phyloP scores from a whole-genome alignment of 805 yeast genomes.

The Helenozyma baotianmanensis region DNA sequence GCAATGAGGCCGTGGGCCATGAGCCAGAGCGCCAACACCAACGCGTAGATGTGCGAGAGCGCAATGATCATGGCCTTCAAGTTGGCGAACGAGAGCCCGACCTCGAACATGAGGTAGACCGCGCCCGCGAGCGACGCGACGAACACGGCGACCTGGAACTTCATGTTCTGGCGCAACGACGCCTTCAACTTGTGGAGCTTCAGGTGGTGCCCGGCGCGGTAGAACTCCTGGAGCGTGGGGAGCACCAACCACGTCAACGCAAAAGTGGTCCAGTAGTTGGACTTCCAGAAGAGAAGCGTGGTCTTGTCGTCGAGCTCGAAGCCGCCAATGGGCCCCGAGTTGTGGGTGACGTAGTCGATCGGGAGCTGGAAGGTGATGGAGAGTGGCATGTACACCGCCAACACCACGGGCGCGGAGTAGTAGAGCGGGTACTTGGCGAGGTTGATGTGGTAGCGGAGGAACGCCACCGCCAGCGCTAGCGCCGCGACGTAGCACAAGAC shows the following conservation, averaged over 20 bases:
- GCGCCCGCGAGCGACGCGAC: conserved; percentile 50
- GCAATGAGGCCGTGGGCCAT: conserved; percentile 78
- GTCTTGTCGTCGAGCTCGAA: conserved; percentile 28
- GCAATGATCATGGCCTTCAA: conserved; percentile 70
- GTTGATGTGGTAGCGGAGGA: conserved; percentile 34
- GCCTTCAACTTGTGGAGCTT: conserved; percentile 45
- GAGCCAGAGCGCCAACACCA: conserved; percentile 72
- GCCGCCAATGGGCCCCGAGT: conserved; percentile 34
- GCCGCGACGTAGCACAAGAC: conserved; percentile 25
- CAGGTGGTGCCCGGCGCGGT: conserved; percentile 62
- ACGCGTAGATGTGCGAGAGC: conserved; percentile 69
- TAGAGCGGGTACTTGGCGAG: conserved; percentile 33
- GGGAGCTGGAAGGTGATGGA: conserved; percentile 73
- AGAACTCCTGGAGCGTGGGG: conserved; percentile 71
- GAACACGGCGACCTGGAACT: conserved; percentile 57
- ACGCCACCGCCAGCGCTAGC: conserved; percentile 24
- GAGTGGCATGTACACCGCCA: conserved; percentile 70
- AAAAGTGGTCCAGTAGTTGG: conserved; percentile 78
- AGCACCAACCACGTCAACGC: conserved; percentile 71
- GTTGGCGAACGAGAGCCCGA: conserved; percentile 50
- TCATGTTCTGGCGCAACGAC: conserved; percentile 52
- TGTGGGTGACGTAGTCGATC: conserved; percentile 61
- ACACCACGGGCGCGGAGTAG: conserved; percentile 42
- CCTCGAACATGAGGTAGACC: conserved; percentile 52
- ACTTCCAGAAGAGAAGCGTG: conserved; percentile 57